Percentiles rank a stretch among this genome's conserved stretches.
These are phyloP conservation scores for Flaveria brownii DNA, from an alignment of 129 eudicot species.

Conservation along the genomic window DNA sequence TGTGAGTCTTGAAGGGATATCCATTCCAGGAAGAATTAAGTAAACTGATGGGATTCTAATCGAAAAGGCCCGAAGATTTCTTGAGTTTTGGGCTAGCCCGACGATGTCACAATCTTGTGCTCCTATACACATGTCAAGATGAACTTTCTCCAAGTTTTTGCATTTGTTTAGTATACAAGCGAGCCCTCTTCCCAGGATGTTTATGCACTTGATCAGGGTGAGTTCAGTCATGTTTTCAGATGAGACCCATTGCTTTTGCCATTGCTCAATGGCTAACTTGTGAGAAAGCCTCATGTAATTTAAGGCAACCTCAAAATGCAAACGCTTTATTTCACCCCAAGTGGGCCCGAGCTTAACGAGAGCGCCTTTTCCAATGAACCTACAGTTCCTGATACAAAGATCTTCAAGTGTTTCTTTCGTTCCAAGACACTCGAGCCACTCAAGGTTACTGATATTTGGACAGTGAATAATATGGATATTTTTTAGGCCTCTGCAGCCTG, in stretches of 20 bases:
- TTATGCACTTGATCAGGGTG: conserved; percentile 61
- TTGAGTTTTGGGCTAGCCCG: conserved; percentile 55
- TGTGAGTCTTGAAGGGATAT: conserved; percentile 53
- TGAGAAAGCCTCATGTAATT: conserved; percentile 70
- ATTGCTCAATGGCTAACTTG: conserved; percentile 54
- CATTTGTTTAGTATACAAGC: conserved; percentile 73
- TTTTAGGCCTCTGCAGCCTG: conserved; percentile 55
- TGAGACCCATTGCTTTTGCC: conserved; percentile 63
- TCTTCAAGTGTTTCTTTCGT: conserved; percentile 60
- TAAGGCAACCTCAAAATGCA: conserved; percentile 63
- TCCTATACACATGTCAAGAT: conserved; percentile 78
- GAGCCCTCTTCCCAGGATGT: conserved; percentile 73
- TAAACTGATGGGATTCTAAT: conserved; percentile 72
- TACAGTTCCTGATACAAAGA: conserved; percentile 61
- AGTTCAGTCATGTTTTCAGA: conserved; percentile 72
- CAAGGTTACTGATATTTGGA: conserved; percentile 55
- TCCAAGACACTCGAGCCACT: conserved; percentile 86
- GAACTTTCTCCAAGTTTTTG: conserved; percentile 60
- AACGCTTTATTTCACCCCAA: conserved; percentile 59
- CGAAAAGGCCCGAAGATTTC: conserved; percentile 56
- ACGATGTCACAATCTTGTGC: conserved; percentile 56
- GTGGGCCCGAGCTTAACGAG: conserved; percentile 58
- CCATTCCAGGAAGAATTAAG: conserved; percentile 46
- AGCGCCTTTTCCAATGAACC: conserved; percentile 83
- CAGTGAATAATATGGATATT: conserved; percentile 62